Percentiles rank a stretch among this genome's conserved stretches.
Conservation (phyloP, 768 basidiomycete species). For the Mrakia gelida region DNA sequence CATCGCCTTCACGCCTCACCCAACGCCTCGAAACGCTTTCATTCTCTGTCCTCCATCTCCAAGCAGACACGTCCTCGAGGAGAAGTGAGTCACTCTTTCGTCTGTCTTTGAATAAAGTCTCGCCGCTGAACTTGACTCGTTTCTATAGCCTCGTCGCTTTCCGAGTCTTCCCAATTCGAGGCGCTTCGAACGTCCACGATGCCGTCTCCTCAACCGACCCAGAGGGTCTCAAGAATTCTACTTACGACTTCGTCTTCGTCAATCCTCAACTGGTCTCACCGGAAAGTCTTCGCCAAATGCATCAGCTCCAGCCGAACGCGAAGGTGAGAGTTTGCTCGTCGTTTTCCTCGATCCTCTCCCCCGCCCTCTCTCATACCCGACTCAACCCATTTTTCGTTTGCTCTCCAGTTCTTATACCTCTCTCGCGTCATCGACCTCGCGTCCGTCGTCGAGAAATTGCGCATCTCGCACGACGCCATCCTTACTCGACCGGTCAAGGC, state of each 20-base stretch:
- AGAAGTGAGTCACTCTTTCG: neutral
- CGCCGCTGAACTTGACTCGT: neutral
- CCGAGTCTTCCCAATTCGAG: neutral
- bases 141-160: neutral
- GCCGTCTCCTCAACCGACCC: neutral
- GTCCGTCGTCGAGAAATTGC: neutral
- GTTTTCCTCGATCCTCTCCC: neutral
- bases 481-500: slow-evolving; percentile 10
- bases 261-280: neutral
- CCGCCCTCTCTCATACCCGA: neutral
- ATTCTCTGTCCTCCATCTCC: neutral
- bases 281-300: neutral
- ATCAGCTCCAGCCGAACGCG: slow-evolving; percentile 9
- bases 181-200: neutral
- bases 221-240: neutral
- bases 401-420: neutral
- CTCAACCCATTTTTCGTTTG: too few species aligned
- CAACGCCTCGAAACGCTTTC: neutral
- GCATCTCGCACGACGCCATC: neutral
- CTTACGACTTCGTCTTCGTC: slow-evolving; percentile 21
- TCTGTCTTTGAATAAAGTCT: too few species aligned
- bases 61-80: neutral
- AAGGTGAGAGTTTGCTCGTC: neutral
- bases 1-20: neutral
- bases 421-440: slow-evolving; percentile 15